Conservation (phyloP, 495 filamentous ascomycete species). For the Geopyxis carbonaria region DNA sequence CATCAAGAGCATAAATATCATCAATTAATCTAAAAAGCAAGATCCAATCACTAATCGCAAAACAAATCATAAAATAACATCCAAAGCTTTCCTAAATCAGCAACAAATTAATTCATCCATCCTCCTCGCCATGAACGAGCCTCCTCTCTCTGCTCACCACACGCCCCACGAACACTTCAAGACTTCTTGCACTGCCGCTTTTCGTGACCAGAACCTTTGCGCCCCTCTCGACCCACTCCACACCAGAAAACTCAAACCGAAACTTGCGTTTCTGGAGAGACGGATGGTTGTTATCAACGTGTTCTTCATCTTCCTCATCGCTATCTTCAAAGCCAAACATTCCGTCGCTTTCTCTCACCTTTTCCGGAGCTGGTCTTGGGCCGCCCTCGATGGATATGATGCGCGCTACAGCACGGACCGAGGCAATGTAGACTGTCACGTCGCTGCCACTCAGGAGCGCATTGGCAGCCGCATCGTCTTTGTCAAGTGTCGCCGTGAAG, state of each 20-base stretch:
- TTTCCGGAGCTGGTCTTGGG: constrained; percentile 1
- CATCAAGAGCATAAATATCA: too few relatives aligned
- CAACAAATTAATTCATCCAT: neutral
- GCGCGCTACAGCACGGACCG: constrained; percentile 63
- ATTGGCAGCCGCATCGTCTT: constrained; percentile 24
- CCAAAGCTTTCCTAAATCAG: too few relatives aligned
- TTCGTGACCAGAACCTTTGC: constrained; percentile 65
- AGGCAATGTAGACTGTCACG: constrained; percentile 70
- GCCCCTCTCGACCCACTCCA: constrained; percentile 75
- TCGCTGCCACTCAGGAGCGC: constrained; percentile 34
- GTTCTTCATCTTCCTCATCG: constrained; percentile 30
- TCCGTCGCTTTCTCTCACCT: constrained; percentile 33
- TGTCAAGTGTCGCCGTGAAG: constrained; percentile 34
- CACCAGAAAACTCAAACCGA: constrained; percentile 54
- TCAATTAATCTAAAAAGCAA: too few relatives aligned
- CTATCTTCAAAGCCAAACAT: constrained; percentile 50
- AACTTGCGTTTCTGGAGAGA: constrained; percentile 39
- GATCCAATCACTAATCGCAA: too few relatives aligned
- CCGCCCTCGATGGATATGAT: constrained; percentile 30
- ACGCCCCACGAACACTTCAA: constrained; percentile 50
- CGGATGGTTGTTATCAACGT: constrained; percentile 25
- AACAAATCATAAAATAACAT: too few relatives aligned
- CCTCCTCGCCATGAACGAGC: constrained; percentile 4
- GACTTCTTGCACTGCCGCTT: constrained; percentile 38
- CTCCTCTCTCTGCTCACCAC: constrained; percentile 35